Base-by-base conservation (phyloP, 2,329 filamentous ascomycete species). In the Oidium heveae region DNA sequence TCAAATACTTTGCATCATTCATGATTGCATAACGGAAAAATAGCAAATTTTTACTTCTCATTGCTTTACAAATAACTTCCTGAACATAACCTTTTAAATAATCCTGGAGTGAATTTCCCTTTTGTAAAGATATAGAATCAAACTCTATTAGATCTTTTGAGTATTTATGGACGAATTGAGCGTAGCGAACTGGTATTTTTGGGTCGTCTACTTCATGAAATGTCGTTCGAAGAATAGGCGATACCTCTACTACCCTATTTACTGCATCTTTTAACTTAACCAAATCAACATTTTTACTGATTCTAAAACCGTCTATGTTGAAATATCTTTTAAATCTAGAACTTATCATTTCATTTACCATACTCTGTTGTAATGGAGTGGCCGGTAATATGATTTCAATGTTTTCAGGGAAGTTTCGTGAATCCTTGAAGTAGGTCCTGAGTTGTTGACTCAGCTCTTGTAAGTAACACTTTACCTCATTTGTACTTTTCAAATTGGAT, bases 361-460 rank as follows among this genome's bases (percentile, higher is more conserved):
- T 86, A 1, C 82, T 80, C 65, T 95, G 86, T 67, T 96, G 88
- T 5, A 94, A 71, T 7, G 87, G 80, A 0, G 88, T 94, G 0
- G 82, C 74, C 0, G 87, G 87, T 1, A 91, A 67, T 2, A 89
- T 67, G 3, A 71, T 65, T 53, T 84, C 76, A 0, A 81, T 61
- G 12, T 69, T 61, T 0, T 65, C 57, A 8, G 74, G 62, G 56
- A 68, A 57, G 22, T 67, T 60, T 0, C 63, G 67, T 3, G 63
- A 63, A 0, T 59, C 58, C 20, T 61, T 57, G 3, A 75, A 66
- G 49, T 69, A 70, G 2, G 58, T 54, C 53, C 59, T 66, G 12
- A 78, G 66, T 10, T 62, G 64, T 1, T 58, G 32, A 33, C 65
- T 65, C 0, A 65, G 60, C 2, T 63, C 49, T 16, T 59, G 20